Evolutionary conservation across 805 yeast genomes (phyloP).

Genomic region (Groenewaldozyma tartarivorans): DNA sequence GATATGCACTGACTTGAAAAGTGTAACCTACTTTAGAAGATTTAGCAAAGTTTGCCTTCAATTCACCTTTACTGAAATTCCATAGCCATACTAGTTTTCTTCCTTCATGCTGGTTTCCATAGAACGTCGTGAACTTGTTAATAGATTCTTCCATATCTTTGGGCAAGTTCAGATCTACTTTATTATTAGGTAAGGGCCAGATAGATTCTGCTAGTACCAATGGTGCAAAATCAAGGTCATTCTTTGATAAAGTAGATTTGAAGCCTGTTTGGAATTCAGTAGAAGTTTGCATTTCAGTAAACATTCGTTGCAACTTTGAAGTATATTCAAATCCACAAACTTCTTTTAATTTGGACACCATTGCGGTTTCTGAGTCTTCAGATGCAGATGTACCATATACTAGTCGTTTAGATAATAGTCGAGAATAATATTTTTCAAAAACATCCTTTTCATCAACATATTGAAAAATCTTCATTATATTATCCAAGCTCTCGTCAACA

Average conservation of each 20-base stretch:
- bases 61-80: slow-evolving; percentile 87
- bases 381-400: slow-evolving; percentile 79
- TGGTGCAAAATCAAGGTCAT: slow-evolving; percentile 51
- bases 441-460: slow-evolving; percentile 91
- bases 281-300: slow-evolving; percentile 83
- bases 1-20: slow-evolving; percentile 76
- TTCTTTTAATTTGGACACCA: slow-evolving; percentile 77
- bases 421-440: slow-evolving; percentile 86
- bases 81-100: slow-evolving; percentile 92
- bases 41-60: slow-evolving; percentile 74
- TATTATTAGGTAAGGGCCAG: slow-evolving; percentile 66
- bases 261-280: slow-evolving; percentile 59
- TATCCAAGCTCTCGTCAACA: slow-evolving; percentile 62
- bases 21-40: slow-evolving; percentile 50
- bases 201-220: slow-evolving; percentile 75
- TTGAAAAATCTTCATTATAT: slow-evolving; percentile 77
- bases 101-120: slow-evolving; percentile 70
- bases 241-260: slow-evolving; percentile 36
- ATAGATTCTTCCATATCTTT: slow-evolving; percentile 53
- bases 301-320: slow-evolving; percentile 89
- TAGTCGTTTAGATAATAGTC: slow-evolving; percentile 79
- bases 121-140: slow-evolving; percentile 57
- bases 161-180: slow-evolving; percentile 54
- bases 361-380: slow-evolving; percentile 73
- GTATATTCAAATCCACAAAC: slow-evolving; percentile 91